A percentile compares a stretch with the other conserved stretches of the same genome.
Conservation (phyloP, 164 flowering plant genomes). For the Vitis amurensis region DNA sequence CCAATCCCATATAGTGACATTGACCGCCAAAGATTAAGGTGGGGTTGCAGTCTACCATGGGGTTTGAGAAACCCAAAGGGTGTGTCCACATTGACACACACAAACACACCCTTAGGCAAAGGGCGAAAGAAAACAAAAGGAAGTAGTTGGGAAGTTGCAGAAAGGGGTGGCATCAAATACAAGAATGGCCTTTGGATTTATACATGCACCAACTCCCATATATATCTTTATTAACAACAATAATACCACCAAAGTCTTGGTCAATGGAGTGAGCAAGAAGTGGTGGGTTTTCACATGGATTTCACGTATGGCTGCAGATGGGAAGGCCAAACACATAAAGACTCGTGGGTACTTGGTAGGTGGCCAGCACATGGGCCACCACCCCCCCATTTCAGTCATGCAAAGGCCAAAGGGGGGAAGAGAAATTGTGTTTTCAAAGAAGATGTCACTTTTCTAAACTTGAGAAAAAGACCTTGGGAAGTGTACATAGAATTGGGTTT, state of each 20-base stretch:
- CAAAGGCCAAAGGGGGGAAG: neutral
- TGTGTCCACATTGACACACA: no score
- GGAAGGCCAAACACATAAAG: neutral
- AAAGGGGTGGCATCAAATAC: constrained; percentile 16
- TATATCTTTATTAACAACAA: neutral
- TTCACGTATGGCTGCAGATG: constrained; percentile 16
- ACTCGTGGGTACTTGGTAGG: constrained; percentile 9
- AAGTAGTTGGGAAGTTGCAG: constrained; percentile 24
- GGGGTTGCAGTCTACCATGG: no score
- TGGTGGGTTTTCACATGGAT: constrained; percentile 25
- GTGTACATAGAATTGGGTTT: no score
- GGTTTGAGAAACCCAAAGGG: no score
- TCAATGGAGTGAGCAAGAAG: constrained; percentile 8
- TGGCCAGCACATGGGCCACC: constrained; percentile 33
- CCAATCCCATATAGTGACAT: no score
- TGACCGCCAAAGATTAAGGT: no score
- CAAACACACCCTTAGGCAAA: no score
- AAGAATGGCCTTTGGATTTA: constrained; percentile 17
- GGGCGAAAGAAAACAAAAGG: neutral
- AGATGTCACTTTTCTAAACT: neutral
- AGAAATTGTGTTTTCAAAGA: neutral
- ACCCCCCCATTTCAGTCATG: neutral
- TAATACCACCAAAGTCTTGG: neutral
- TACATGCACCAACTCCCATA: neutral
- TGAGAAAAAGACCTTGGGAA: no score